Percentiles rank a stretch among this genome's conserved stretches.
These are phyloP conservation scores for Beauveria scarabaeidicola DNA, from an alignment of 2,329 filamentous ascomycete species.

Conservation along the genomic window DNA sequence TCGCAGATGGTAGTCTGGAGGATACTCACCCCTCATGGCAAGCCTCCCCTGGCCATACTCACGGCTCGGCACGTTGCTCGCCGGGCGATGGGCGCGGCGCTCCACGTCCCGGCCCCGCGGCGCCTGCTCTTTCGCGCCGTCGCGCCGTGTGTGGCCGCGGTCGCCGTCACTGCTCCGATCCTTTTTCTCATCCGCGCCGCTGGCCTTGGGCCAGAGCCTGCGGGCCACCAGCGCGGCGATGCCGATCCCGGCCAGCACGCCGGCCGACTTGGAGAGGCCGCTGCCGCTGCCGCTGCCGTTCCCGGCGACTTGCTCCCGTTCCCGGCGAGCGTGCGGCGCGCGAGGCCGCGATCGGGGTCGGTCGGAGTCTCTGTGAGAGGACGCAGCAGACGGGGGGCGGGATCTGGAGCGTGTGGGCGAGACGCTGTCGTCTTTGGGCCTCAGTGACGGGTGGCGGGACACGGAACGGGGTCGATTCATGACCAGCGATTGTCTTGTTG, in stretches of 20 bases:
- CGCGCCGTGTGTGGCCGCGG: background rate
- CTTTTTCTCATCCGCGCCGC: background rate
- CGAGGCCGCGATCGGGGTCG: background rate
- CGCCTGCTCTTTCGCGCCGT: background rate
- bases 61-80: background rate
- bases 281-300: background rate
- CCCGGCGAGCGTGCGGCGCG: background rate
- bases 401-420: slow-evolving; percentile 4
- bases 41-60: background rate
- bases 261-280: slow-evolving; percentile 18
- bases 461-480: slow-evolving; percentile 11
- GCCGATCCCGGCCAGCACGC: slow-evolving; percentile 27
- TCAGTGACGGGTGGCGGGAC: slow-evolving; percentile 1
- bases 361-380: background rate
- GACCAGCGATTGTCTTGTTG: background rate
- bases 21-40: background rate
- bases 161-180: background rate
- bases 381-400: background rate
- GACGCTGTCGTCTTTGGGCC: background rate
- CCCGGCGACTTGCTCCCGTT: background rate
- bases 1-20: background rate
- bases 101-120: background rate
- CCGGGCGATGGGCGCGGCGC: background rate
- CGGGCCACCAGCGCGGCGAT: slow-evolving; percentile 26
- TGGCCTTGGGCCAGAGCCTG: slow-evolving; percentile 27